phyloP scores from a whole-genome alignment of 768 basidiomycete genomes.

The Tricholoma furcatifolium region DNA sequence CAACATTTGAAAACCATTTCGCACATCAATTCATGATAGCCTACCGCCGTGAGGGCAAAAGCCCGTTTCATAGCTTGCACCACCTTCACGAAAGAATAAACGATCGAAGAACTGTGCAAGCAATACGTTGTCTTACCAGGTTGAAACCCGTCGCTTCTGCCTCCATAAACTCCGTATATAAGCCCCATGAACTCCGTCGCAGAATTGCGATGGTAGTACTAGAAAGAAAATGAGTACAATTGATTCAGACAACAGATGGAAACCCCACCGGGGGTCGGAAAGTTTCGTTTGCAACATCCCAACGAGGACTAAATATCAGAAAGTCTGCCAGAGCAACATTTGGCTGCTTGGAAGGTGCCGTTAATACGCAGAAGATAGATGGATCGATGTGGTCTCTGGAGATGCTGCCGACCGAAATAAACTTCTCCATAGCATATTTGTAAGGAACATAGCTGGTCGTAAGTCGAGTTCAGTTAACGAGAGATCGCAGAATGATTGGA shows the following conservation, averaged over 20 bases:
- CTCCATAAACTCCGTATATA: slow-evolving; percentile 61
- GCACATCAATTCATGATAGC: slow-evolving; percentile 3
- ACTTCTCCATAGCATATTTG: slow-evolving; percentile 67
- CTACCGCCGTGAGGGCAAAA: slow-evolving; percentile 65
- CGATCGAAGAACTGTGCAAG: neutral
- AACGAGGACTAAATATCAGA: slow-evolving; percentile 61
- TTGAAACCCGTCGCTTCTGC: slow-evolving; percentile 59
- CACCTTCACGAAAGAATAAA: slow-evolving; percentile 25
- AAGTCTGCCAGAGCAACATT: slow-evolving; percentile 62
- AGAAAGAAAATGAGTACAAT: neutral
- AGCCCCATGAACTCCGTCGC: slow-evolving; percentile 66
- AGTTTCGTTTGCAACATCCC: slow-evolving; percentile 59
- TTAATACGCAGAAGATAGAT: slow-evolving; percentile 67
- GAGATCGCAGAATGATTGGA: neutral
- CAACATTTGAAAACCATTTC: neutral
- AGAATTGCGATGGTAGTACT: slow-evolving; percentile 68
- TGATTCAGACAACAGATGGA: neutral
- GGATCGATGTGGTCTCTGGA: slow-evolving; percentile 71
- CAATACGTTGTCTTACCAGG: slow-evolving; percentile 36
- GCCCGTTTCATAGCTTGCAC: slow-evolving; percentile 60
- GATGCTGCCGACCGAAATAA: slow-evolving; percentile 61
- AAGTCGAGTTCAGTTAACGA: neutral
- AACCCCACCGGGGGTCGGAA: slow-evolving; percentile 56
- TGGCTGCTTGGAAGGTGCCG: slow-evolving; percentile 59
- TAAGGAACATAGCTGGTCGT: slow-evolving; percentile 56